Percentiles rank a stretch among this genome's conserved stretches.
phyloP scores from a whole-genome alignment of 31 red algal genomes.

The Porphyra umbilicalis region DNA sequence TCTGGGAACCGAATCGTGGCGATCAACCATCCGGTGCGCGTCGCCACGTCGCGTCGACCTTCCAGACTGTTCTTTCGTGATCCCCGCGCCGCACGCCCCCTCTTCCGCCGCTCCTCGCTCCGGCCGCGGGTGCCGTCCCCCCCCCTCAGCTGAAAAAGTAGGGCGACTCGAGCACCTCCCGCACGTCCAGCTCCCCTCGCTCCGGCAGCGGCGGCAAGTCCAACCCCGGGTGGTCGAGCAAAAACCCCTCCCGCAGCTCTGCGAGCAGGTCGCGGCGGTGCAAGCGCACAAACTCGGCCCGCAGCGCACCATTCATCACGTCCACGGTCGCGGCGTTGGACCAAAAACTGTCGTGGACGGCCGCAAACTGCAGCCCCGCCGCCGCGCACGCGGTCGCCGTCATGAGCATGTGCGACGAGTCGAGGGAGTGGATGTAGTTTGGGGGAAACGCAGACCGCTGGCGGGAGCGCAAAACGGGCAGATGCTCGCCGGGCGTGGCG shows the following conservation, averaged over 20 bases:
- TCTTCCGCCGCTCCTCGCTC: too few relatives aligned
- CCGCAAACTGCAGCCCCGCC: conserved; percentile 63
- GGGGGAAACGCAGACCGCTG: conserved; percentile 83
- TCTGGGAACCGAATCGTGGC: too few relatives aligned
- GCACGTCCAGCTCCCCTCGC: conserved; percentile 61
- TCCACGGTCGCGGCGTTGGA: conserved; percentile 65
- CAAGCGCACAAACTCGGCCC: conserved; percentile 66
- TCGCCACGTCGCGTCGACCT: too few relatives aligned
- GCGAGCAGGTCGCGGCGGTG: conserved; percentile 64
- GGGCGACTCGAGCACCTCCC: conserved; percentile 44
- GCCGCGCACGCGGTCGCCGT: conserved; percentile 52
- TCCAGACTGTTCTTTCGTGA: too few relatives aligned
- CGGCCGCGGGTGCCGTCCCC: too few relatives aligned
- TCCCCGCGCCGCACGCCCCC: too few relatives aligned
- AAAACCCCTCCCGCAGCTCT: conserved; percentile 67
- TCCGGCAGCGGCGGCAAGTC: conserved; percentile 35
- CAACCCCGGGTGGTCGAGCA: conserved; percentile 32
- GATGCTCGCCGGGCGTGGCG: conserved; percentile 26
- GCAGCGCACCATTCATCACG: conserved; percentile 66
- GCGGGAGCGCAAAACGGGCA: conserved; percentile 39
- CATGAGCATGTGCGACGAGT: conserved; percentile 91
- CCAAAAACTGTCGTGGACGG: conserved; percentile 97
- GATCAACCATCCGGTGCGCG: too few relatives aligned
- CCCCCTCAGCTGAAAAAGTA: conserved; percentile 86
- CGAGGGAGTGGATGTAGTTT: conserved; percentile 92